phyloP scores from a whole-genome alignment of 1,284 basidiomycete species.

The Puccinia horiana region DNA sequence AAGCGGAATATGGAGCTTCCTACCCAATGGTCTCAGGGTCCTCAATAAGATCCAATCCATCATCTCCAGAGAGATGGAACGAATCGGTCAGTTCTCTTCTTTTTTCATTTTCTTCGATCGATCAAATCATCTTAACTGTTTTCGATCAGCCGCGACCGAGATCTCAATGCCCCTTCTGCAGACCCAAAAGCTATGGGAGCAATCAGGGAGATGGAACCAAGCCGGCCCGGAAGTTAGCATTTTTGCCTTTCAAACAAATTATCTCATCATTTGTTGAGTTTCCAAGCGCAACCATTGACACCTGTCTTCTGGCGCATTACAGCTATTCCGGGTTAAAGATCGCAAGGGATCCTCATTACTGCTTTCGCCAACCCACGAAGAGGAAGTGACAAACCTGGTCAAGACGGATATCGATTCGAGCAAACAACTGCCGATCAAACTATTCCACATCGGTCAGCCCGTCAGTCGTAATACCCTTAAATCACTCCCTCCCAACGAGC shows the following conservation, averaged over 20 bases:
- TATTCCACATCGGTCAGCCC: constrained; percentile 56
- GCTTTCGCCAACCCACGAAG: constrained; percentile 59
- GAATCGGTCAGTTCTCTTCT: constrained; percentile 48
- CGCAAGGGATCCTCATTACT: constrained; percentile 56
- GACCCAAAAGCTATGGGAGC: constrained; percentile 55
- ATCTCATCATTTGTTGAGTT: too few relatives aligned
- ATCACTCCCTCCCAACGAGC: not conserved
- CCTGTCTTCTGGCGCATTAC: not conserved
- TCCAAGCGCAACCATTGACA: too few relatives aligned
- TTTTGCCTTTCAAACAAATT: not conserved
- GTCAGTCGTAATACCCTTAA: not conserved
- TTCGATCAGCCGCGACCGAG: constrained; percentile 54
- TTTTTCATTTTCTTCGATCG: not conserved
- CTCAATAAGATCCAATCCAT: constrained; percentile 56
- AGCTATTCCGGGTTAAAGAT: constrained; percentile 58
- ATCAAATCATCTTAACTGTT: too few relatives aligned
- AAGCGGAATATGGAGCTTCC: constrained; percentile 58
- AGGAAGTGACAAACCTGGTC: constrained; percentile 59
- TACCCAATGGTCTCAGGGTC: constrained; percentile 57
- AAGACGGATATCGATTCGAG: constrained; percentile 55
- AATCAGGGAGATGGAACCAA: constrained; percentile 52
- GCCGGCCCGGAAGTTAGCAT: constrained; percentile 55
- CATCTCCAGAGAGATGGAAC: constrained; percentile 57
- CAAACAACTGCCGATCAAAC: constrained; percentile 56
- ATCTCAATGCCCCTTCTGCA: constrained; percentile 58